Evolutionary conservation across 495 filamentous ascomycete species (phyloP).

Genomic region (Penicillium maclennaniae): DNA sequence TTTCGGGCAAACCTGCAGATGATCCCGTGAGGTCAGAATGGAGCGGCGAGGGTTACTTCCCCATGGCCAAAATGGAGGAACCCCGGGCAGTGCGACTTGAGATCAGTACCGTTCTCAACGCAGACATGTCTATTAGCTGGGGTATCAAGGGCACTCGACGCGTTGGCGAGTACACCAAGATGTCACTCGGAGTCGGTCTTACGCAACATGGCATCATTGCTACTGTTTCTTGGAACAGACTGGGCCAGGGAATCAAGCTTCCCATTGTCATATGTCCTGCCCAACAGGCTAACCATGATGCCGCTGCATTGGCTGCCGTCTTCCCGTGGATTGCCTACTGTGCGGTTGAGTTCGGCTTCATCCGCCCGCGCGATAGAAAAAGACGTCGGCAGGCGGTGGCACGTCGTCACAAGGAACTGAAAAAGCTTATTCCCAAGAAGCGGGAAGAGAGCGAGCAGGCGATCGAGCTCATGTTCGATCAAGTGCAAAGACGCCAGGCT

Average conservation of each 20-base stretch:
- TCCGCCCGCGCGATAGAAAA: conserved; percentile 38
- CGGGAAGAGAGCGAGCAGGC: conserved; percentile 49
- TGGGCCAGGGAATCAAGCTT: conserved; percentile 40
- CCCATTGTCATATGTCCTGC: conserved; percentile 39
- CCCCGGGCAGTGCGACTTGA: conserved; percentile 37
- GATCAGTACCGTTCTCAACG: conserved; percentile 17
- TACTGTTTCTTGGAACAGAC: conserved; percentile 39
- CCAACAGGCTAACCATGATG: conserved; percentile 31
- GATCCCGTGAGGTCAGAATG: conserved; percentile 37
- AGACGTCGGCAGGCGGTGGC: conserved; percentile 32
- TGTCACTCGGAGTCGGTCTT: conserved; percentile 40
- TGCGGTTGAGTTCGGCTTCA: conserved; percentile 46
- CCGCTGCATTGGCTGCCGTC: conserved; percentile 38
- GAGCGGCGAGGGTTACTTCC: conserved; percentile 41
- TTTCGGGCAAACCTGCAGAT: conserved; percentile 34
- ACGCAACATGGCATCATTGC: conserved; percentile 33
- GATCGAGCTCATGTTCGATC: conserved; percentile 48
- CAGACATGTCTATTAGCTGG: conserved; percentile 32
- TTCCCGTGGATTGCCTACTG: conserved; percentile 49
- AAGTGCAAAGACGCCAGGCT: conserved; percentile 45
- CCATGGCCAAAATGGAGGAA: conserved; percentile 27
- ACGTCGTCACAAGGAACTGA: conserved; percentile 37
- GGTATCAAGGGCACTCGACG: conserved; percentile 35
- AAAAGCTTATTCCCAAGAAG: conserved; percentile 39
- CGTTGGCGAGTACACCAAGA: conserved; percentile 35